Conservation (phyloP, 768 basidiomycete species). For the Harrya chromipes region DNA sequence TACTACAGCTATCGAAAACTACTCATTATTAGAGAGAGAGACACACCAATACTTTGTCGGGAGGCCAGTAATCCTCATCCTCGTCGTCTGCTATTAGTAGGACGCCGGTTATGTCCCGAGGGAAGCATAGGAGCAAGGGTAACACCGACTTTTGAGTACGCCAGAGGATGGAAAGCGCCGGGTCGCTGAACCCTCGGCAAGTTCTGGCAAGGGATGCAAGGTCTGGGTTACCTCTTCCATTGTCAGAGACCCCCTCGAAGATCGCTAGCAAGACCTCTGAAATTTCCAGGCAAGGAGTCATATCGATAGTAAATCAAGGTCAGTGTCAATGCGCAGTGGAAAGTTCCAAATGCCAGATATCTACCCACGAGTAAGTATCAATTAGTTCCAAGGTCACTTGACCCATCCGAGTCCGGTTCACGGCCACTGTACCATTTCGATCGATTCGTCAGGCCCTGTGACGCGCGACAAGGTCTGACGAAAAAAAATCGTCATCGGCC, state of each 20-base stretch:
- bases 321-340: too few relatives aligned
- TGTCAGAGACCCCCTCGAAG: conserved; percentile 16
- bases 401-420: too few relatives aligned
- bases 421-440: too few relatives aligned
- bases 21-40: neutral
- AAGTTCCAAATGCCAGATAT: too few relatives aligned
- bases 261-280: conserved; percentile 15
- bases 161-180: conserved; percentile 24
- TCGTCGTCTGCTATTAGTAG: conserved; percentile 4
- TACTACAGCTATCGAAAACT: too few relatives aligned
- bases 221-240: conserved; percentile 5
- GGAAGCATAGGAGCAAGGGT: conserved; percentile 16
- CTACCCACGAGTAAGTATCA: too few relatives aligned
- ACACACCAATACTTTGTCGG: conserved; percentile 11
- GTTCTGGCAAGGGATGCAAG: conserved; percentile 15
- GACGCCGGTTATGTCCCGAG: conserved; percentile 15
- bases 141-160: conserved; percentile 17
- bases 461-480: too few relatives aligned
- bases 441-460: too few relatives aligned
- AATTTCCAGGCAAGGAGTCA: conserved; percentile 13
- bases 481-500: too few relatives aligned
- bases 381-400: too few relatives aligned
- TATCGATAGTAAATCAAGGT: too few relatives aligned
- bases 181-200: conserved; percentile 16
- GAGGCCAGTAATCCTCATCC: conserved; percentile 14